Percentiles rank a stretch among this genome's conserved stretches.
These are phyloP conservation scores for Laburnicola sp. DNA, from an alignment of 2,329 filamentous ascomycete genomes.

Conservation along the genomic window DNA sequence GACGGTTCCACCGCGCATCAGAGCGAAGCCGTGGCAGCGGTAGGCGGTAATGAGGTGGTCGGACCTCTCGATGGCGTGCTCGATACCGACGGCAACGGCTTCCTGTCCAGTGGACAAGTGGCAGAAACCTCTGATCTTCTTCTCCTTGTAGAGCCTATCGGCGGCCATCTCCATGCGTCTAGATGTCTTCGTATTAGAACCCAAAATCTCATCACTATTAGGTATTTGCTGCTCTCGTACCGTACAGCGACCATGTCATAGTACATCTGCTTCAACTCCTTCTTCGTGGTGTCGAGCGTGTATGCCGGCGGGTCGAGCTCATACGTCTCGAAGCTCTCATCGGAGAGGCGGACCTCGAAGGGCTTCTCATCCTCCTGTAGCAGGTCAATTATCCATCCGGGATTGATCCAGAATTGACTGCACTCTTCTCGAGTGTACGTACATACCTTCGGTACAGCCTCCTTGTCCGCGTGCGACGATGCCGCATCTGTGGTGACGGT, in stretches of 20 bases:
- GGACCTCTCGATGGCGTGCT: slow-evolving; percentile 87
- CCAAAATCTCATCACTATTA: not conserved
- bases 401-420: slow-evolving; percentile 4
- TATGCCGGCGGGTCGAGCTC: slow-evolving; percentile 95
- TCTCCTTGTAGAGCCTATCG: slow-evolving; percentile 99
- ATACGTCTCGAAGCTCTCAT: slow-evolving; percentile 99
- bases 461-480: slow-evolving; percentile 83
- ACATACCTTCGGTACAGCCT: slow-evolving; percentile 67
- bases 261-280: slow-evolving; percentile 98
- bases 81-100: slow-evolving; percentile 94
- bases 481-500: slow-evolving; percentile 95
- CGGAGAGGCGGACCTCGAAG: slow-evolving; percentile 89
- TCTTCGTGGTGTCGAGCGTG: slow-evolving; percentile 92
- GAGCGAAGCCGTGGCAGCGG: slow-evolving; percentile 96
- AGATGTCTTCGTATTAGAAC: slow-evolving; percentile 18
- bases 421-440: slow-evolving; percentile 5
- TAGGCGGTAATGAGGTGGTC: slow-evolving; percentile 98
- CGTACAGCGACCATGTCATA: slow-evolving; percentile 92
- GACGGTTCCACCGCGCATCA: slow-evolving; percentile 91
- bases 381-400: slow-evolving; percentile 23
- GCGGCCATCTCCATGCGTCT: slow-evolving; percentile 99
- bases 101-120: slow-evolving; percentile 97
- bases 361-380: slow-evolving; percentile 85
- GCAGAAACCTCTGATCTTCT: slow-evolving; percentile 99
- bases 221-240: slow-evolving; percentile 57